Evolutionary conservation across 208 protist species (phyloP).

Genomic region (Leishmania gerbilli): DNA sequence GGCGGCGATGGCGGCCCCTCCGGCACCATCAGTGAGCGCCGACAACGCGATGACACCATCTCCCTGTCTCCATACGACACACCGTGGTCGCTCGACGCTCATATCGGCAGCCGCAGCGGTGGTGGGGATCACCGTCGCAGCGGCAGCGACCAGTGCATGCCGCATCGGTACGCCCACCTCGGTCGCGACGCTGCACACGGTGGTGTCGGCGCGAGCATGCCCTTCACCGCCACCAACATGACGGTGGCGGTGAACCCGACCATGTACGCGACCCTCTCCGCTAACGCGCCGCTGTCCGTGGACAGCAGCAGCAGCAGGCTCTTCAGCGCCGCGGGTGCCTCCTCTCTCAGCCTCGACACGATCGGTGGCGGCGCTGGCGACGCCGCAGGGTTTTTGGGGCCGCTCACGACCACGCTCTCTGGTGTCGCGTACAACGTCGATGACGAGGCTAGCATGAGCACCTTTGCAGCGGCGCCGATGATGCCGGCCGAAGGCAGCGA

Average conservation of each 20-base stretch:
- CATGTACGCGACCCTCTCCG: neutral
- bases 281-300: neutral
- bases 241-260: neutral
- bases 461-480: neutral
- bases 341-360: constrained; percentile 3
- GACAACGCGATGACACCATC: neutral
- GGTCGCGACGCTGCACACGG: neutral
- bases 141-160: neutral
- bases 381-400: constrained; percentile 7
- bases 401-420: constrained; percentile 22
- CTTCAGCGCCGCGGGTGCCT: neutral
- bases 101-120: neutral
- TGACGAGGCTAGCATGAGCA: constrained; percentile 19
- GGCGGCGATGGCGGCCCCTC: neutral
- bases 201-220: neutral
- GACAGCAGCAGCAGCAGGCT: neutral
- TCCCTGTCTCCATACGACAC: neutral
- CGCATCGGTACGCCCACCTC: neutral
- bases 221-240: neutral
- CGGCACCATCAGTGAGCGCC: neutral
- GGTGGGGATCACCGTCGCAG: neutral
- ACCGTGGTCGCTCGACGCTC: neutral
- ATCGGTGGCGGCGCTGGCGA: neutral
- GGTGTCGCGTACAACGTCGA: constrained; percentile 33
- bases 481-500: neutral